These are phyloP conservation scores for Claviceps paspali DNA, from an alignment of 2,329 filamentous ascomycete species.

Conservation along the genomic window DNA sequence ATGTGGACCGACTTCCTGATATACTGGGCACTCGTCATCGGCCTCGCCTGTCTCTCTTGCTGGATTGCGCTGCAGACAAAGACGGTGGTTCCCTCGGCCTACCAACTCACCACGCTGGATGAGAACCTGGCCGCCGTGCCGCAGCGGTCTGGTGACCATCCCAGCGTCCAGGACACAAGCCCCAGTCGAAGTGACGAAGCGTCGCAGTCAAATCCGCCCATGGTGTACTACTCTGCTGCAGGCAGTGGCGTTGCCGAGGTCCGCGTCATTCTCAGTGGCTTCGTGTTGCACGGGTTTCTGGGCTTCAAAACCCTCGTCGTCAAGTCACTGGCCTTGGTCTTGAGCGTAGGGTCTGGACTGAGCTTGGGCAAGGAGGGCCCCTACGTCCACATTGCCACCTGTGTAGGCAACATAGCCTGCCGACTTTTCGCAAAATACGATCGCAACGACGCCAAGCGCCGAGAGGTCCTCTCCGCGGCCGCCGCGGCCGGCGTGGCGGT, in stretches of 20 bases:
- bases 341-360: slow-evolving; percentile 84
- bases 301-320: slow-evolving; percentile 74
- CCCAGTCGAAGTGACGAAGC: slow-evolving; percentile 24
- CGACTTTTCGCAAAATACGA: slow-evolving; percentile 92
- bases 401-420: slow-evolving; percentile 88
- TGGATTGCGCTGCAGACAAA: slow-evolving; percentile 77
- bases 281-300: slow-evolving; percentile 90
- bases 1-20: slow-evolving; percentile 62
- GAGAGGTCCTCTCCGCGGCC: slow-evolving; percentile 85
- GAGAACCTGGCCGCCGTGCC: slow-evolving; percentile 68
- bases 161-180: slow-evolving; percentile 29
- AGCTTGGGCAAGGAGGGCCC: slow-evolving; percentile 91
- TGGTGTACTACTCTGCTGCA: slow-evolving; percentile 91
- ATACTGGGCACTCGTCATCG: slow-evolving; percentile 58
- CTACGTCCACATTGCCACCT: slow-evolving; percentile 94
- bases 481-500: slow-evolving; percentile 87
- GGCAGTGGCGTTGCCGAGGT: slow-evolving; percentile 95
- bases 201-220: slow-evolving; percentile 39
- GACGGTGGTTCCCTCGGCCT: slow-evolving; percentile 79
- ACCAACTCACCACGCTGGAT: slow-evolving; percentile 76
- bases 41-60: slow-evolving; percentile 58
- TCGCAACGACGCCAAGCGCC: slow-evolving; percentile 80
- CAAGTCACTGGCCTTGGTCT: slow-evolving; percentile 68
- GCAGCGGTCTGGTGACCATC: slow-evolving; percentile 21
- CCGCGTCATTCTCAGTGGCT: slow-evolving; percentile 93